These are phyloP conservation scores for Acer yangbiense DNA, from an alignment of 345 rosid genomes.

Conservation along the genomic window DNA sequence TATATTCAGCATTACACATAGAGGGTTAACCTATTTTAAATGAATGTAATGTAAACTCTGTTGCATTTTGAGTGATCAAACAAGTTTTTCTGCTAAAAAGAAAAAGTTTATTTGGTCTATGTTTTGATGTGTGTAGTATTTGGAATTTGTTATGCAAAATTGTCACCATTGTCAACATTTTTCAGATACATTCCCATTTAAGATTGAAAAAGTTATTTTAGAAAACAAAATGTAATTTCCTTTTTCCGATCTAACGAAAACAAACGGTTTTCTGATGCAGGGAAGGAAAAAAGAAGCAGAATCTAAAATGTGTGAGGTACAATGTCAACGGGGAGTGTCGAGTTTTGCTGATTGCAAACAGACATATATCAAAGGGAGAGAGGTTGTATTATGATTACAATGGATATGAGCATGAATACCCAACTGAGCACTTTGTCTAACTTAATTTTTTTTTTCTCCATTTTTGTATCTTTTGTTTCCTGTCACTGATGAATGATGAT, in stretches of 20 bases:
- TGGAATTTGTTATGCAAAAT: not conserved
- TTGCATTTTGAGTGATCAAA: not conserved
- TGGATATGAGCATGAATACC: slow-evolving; percentile 86
- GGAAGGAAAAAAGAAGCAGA: slow-evolving; percentile 95
- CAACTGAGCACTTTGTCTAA: slow-evolving; percentile 94
- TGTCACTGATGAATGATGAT: not conserved
- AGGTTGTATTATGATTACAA: slow-evolving; percentile 92
- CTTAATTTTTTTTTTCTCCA: not conserved
- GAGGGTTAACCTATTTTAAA: not conserved
- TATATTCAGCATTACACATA: not conserved
- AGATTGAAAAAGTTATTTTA: too few relatives aligned
- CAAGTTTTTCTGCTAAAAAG: not conserved
- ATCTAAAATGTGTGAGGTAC: slow-evolving; percentile 88
- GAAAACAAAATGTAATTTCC: not conserved
- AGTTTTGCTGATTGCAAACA: slow-evolving; percentile 83
- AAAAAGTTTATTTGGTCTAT: not conserved
- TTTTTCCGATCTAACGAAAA: not conserved
- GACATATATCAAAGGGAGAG: slow-evolving; percentile 81
- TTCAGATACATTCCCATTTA: not conserved
- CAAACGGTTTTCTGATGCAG: slow-evolving; percentile 43
- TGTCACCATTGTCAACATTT: not conserved
- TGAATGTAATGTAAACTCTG: too few relatives aligned
- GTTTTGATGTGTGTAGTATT: not conserved
- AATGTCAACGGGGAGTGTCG: slow-evolving; percentile 79
- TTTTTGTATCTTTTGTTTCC: not conserved